Evolutionary conservation across 106 monocot species (phyloP), one percentile per base, ranked within the genome.

Genomic region (Alisma plantagoaquatica): DNA sequence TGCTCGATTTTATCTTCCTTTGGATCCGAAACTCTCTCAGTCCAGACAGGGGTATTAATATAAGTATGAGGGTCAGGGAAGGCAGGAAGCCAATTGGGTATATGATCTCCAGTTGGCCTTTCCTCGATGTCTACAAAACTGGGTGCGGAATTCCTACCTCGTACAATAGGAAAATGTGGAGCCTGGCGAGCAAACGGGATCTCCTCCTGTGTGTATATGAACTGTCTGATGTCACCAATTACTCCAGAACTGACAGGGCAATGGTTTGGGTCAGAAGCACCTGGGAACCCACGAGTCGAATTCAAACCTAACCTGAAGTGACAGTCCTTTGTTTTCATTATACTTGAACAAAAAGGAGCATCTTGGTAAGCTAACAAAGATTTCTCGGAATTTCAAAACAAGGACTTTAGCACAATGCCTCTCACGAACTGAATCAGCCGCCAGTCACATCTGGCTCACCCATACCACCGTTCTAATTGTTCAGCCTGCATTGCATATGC

Each of bases 41-140:
- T 61, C 84, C 85, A 90, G 21, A 82, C 74, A 5, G 82, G 77
- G 3, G 86, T 99, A 27, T 73, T 71, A 4, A 99, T 38, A 38
- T 82, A 99, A 0, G 90, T 99, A 65, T 91, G 90, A 10, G 72
- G 82, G 48, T 79, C 76, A 10, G 98, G 98, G 17, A 86, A 82
- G 41, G 54, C 66, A 2, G 98, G 98, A 25, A 99, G 71, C 98
- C 98, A 99, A 53, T 73, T 69, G 10, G 98, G 98, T 33, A 99
- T 75, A 60, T 99, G 77, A 31, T 77, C 75, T 31, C 64, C 68
- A 6, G 68, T 23, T 0, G 77, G 33, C 10, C 46, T 55, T 41
- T 82, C 72, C 26, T 75, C 85, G 16, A 31, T 60, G 42, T 67
- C 62, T 19, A 59, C 65, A 70, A 70, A 85, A 32, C 76, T 76